phyloP scores from a whole-genome alignment of 192 early-diverging fungal genomes.

The Chytriomyces hyalinus region DNA sequence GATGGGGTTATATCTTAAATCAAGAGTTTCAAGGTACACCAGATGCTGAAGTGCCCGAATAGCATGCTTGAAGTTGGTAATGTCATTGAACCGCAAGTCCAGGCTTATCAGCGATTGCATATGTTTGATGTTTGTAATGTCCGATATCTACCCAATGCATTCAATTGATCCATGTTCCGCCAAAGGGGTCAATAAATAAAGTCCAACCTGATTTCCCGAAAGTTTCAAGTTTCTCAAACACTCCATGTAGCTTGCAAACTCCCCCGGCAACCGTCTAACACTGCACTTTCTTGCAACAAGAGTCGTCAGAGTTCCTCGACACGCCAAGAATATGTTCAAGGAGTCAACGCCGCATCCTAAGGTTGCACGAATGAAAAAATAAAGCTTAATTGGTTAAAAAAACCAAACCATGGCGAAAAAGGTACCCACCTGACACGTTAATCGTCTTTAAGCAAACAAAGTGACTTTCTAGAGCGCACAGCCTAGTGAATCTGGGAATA shows the following conservation, averaged over 20 bases:
- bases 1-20: slow-evolving; percentile 26
- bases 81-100: neutral
- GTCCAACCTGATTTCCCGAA: neutral
- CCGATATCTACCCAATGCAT: neutral
- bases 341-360: neutral
- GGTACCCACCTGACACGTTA: slow-evolving; percentile 15
- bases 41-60: neutral
- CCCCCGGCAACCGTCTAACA: neutral
- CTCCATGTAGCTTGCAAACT: slow-evolving; percentile 1
- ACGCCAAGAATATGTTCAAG: slow-evolving; percentile 7
- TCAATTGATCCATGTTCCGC: neutral
- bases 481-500: neutral
- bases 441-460: neutral
- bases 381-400: neutral
- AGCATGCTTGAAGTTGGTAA: slow-evolving; percentile 10
- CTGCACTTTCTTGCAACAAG: slow-evolving; percentile 13
- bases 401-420: neutral
- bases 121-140: neutral
- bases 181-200: neutral
- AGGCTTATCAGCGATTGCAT: slow-evolving; percentile 19
- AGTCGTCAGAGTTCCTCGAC: slow-evolving; percentile 3
- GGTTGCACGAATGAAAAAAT: neutral
- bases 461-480: neutral
- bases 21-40: slow-evolving; percentile 13
- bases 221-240: slow-evolving; percentile 18